Base-by-base conservation (phyloP, 306 rosid species). In the Lathyrus oleraceus region DNA sequence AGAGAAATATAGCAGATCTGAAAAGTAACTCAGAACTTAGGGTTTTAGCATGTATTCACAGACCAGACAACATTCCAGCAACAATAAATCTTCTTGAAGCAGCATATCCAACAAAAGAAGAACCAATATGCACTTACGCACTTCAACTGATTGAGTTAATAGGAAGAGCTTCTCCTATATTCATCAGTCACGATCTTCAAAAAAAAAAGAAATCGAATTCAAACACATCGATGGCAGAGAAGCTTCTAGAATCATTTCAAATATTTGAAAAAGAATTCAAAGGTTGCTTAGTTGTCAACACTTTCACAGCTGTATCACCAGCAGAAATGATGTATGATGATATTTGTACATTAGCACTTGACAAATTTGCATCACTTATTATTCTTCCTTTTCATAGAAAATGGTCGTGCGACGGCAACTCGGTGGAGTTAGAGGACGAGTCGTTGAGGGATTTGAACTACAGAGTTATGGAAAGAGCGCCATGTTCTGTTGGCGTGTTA, bases 261-360 rank as follows among this genome's bases (percentile, higher is more conserved):
- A 76, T 58, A 27, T 81, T 85, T 0, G 85, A 84, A 48, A 44
- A 67, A 8, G 87, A 84, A 14, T 72, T 82, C 48, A 0, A 38
- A 0, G 82, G 58, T 0, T 74, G 82, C 2, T 65, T 84, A 1
- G 1, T 10, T 0, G 73, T 85, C 4, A 80, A 82, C 61, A 65
- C 81, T 3, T 90, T 75, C 78, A 89, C 96, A 0, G 87, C 97
- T 0, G 69, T 92, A 3, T 86, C 96, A 0, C 96, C 92, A 0
- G 3, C 30, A 0, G 87, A 78, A 16, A 13, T 84, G 70, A 89
- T 87, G 97, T 78, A 86, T 0, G 90, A 92, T 19, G 97, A 92
- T 25, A 82, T 89, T 0, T 87, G 95, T 76, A 80, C 73, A 0
- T 11, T 92, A 13, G 95, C 96, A 0, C 74, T 92, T 0, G 88